A percentile compares a stretch with the other conserved stretches of the same genome.
These are phyloP conservation scores for Lachnellula suecica DNA, from an alignment of 2,329 filamentous ascomycete species.

Conservation along the genomic window DNA sequence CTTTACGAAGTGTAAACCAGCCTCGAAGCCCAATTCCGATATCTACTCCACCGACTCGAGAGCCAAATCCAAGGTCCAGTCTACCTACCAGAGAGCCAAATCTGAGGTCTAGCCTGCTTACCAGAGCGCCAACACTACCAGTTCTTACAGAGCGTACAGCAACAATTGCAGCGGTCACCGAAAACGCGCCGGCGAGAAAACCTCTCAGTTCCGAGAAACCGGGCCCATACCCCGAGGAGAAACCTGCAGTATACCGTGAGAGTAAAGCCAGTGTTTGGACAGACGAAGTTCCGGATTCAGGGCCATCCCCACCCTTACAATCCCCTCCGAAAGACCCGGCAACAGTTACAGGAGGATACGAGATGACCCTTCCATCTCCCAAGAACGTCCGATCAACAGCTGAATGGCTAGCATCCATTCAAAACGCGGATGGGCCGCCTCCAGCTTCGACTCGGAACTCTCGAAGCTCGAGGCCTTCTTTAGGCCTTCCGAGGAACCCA, in stretches of 20 bases:
- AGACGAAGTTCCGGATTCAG: constrained; percentile 21
- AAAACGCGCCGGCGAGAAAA: background rate
- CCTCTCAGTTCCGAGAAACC: constrained; percentile 1
- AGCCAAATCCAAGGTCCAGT: too few species aligned
- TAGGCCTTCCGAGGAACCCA: constrained; percentile 10
- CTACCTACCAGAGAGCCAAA: too few species aligned
- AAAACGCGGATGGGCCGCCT: background rate
- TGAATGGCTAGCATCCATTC: constrained; percentile 18
- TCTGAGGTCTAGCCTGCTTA: background rate
- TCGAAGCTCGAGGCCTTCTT: background rate
- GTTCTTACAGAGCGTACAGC: background rate
- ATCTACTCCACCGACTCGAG: background rate
- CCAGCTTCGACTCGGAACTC: background rate
- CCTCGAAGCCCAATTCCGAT: background rate
- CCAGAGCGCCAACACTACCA: background rate
- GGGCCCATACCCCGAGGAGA: background rate
- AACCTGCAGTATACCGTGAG: constrained; percentile 11
- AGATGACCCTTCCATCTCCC: constrained; percentile 15
- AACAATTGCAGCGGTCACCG: background rate
- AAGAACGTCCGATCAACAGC: constrained; percentile 14
- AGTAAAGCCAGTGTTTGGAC: constrained; percentile 30
- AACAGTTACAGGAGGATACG: background rate
- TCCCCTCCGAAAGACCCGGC: constrained; percentile 3
- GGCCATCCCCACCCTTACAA: constrained; percentile 10
- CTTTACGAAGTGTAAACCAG: constrained; percentile 10